Percentiles rank a stretch among this genome's conserved stretches.
These are phyloP conservation scores for Ceratobasidium sp. DNA, from an alignment of 1,284 basidiomycete genomes.

Conservation along the genomic window DNA sequence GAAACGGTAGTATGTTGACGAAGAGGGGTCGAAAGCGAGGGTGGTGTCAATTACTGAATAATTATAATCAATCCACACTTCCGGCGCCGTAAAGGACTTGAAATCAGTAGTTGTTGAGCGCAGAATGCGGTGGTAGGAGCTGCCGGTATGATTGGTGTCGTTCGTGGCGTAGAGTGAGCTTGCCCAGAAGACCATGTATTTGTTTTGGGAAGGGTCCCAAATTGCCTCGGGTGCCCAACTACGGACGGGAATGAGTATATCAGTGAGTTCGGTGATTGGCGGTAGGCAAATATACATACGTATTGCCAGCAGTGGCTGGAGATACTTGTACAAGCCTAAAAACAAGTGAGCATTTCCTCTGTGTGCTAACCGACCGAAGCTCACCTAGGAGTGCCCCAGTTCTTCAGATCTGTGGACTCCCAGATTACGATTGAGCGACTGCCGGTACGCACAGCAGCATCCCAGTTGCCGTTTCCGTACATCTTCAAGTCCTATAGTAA, in stretches of 20 bases:
- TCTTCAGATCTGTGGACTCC: constrained; percentile 41
- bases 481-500: constrained; percentile 34
- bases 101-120: constrained; percentile 37
- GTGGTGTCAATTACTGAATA: constrained; percentile 36
- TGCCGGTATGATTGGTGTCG: constrained; percentile 31
- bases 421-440: constrained; percentile 40
- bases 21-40: constrained; percentile 22
- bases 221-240: constrained; percentile 41
- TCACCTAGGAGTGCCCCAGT: constrained; percentile 36
- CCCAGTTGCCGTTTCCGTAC: constrained; percentile 35
- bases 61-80: constrained; percentile 34
- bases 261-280: neutral
- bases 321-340: constrained; percentile 37
- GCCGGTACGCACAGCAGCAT: constrained; percentile 38
- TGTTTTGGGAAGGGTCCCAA: constrained; percentile 39
- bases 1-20: constrained; percentile 37
- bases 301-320: constrained; percentile 38
- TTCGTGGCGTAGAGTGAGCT: constrained; percentile 37
- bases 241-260: neutral
- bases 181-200: constrained; percentile 40
- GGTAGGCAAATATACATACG: constrained; percentile 6
- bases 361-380: neutral
- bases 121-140: constrained; percentile 37
- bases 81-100: constrained; percentile 26
- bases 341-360: neutral